These are phyloP conservation scores for Ganoderma meredithae DNA, from an alignment of 1,284 basidiomycete genomes.

Conservation along the genomic window DNA sequence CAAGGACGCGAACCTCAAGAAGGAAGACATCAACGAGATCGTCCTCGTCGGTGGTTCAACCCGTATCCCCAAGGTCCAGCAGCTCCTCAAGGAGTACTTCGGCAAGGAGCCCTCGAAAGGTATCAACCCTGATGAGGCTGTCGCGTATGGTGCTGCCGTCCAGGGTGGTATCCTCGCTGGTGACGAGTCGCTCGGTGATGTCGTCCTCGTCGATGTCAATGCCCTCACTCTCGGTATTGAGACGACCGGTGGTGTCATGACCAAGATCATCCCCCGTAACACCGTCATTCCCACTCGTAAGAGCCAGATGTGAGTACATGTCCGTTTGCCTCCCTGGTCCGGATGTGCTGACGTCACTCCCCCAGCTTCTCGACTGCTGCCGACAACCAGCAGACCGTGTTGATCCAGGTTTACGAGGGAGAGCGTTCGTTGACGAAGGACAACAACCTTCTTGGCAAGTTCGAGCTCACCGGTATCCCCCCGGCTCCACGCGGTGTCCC, in stretches of 20 bases:
- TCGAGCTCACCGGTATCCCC: slow-evolving; percentile 92
- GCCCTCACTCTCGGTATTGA: slow-evolving; percentile 97
- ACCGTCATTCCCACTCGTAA: slow-evolving; percentile 99
- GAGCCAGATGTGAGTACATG: slow-evolving; percentile 73
- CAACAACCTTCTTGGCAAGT: slow-evolving; percentile 97
- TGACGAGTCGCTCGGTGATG: slow-evolving; percentile 82
- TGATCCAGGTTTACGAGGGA: slow-evolving; percentile 94
- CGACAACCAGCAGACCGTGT: slow-evolving; percentile 92
- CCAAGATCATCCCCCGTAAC: slow-evolving; percentile 96
- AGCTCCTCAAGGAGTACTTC: slow-evolving; percentile 95
- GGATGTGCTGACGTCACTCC: slow-evolving; percentile 17
- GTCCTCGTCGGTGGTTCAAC: slow-evolving; percentile 97
- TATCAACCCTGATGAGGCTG: slow-evolving; percentile 85
- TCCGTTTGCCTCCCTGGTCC: not conserved
- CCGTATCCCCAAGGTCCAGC: slow-evolving; percentile 98
- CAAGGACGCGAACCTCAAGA: slow-evolving; percentile 97
- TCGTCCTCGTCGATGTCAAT: slow-evolving; percentile 96
- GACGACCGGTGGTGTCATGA: slow-evolving; percentile 98
- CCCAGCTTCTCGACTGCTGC: slow-evolving; percentile 92
- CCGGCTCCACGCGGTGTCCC: slow-evolving; percentile 95
- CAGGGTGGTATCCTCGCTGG: slow-evolving; percentile 92
- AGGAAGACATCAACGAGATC: slow-evolving; percentile 95
- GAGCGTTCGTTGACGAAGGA: slow-evolving; percentile 97
- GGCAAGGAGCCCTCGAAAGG: slow-evolving; percentile 93
- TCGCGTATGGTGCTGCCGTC: slow-evolving; percentile 81